Evolutionary conservation across 2,329 filamentous ascomycete genomes (phyloP), one percentile per base, ranked within the genome.

Genomic region (Colletotrichum agaves): DNA sequence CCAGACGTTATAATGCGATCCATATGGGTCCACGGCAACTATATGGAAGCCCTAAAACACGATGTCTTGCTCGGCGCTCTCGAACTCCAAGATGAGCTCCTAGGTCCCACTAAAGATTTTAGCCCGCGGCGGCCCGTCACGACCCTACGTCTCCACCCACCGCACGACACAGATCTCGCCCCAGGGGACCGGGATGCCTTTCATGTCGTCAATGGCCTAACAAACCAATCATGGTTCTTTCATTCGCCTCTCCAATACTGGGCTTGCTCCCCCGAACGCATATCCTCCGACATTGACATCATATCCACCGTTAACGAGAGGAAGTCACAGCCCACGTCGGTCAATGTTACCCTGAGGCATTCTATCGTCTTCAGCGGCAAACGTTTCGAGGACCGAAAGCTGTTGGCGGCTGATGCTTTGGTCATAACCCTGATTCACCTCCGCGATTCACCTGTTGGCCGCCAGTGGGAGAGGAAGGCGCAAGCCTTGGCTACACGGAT

Each of bases 361-460:
- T 92, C 91, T 2, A 93, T 92, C 59, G 91, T 94, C 17, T 93
- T 95, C 72, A 93, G 91, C 65, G 92, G 92, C n/a, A 94, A 94
- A 75, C 84, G 85, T 4, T 94, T 93, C 71, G 85, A 90, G 63
- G 87, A 91, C 63, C 85, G 88, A 11, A 85, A 83, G 59, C 83
- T 95, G 2, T 81, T 90, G 23, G 91, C 91, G 4, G 92, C 91
- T 1, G 92, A 95, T 79, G 91, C 92, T 2, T 82, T 95, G 5
- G 92, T 95, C 61, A 89, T 95, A 67, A 94, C 92, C 6, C 79
- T 95, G 6, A 85, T 94, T 67, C 90, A 94, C 74, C 86, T 86
- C 41, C 83, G 86, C 37, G 86, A 90, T 72, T 90, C 90, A 0
- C 87, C 85, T 1, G 82, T 93, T 6, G 90, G 88, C 31, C 81